Percentiles rank a stretch among this genome's conserved stretches.
Evolutionary conservation across 2,329 filamentous ascomycete species (phyloP).

Genomic region (Fusarium longipes): DNA sequence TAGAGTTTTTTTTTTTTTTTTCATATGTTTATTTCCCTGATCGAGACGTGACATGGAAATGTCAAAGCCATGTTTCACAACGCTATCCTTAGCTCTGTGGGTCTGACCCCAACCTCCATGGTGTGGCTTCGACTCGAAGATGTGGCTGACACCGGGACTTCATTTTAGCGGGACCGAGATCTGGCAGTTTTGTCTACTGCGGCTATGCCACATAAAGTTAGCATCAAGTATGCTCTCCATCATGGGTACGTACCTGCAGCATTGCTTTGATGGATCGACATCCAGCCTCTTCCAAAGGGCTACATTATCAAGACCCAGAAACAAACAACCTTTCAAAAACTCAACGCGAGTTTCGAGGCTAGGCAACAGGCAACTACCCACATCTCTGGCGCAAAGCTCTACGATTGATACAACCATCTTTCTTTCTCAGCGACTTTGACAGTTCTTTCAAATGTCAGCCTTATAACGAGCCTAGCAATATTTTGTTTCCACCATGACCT

Average conservation of each 20-base stretch:
- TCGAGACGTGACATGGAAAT: not conserved
- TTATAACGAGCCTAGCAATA: constrained; percentile 35
- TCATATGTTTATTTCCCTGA: constrained; percentile 1
- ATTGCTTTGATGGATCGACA: constrained; percentile 37
- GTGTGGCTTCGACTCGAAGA: constrained; percentile 13
- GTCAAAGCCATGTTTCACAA: constrained; percentile 30
- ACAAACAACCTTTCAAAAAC: constrained; percentile 24
- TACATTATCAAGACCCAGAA: constrained; percentile 36
- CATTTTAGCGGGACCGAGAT: constrained; percentile 40
- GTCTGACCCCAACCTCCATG: not conserved
- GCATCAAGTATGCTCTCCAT: not conserved
- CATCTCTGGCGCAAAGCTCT: not conserved
- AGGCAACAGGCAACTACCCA: not conserved
- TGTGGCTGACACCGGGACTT: constrained; percentile 37
- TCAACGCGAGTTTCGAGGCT: constrained; percentile 5
- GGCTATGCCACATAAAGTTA: constrained; percentile 10
- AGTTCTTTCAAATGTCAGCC: constrained; percentile 33
- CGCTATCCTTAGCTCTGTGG: not conserved
- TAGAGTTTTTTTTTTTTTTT: not conserved
- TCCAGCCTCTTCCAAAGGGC: constrained; percentile 38
- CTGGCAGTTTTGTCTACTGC: not conserved
- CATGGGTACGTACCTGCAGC: constrained; percentile 37
- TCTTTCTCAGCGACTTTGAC: not conserved
- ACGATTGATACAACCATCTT: not conserved
- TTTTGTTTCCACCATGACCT: constrained; percentile 53